Evolutionary conservation across 768 basidiomycete species (phyloP).

Genomic region (Lactarius pseudohatsudake): DNA sequence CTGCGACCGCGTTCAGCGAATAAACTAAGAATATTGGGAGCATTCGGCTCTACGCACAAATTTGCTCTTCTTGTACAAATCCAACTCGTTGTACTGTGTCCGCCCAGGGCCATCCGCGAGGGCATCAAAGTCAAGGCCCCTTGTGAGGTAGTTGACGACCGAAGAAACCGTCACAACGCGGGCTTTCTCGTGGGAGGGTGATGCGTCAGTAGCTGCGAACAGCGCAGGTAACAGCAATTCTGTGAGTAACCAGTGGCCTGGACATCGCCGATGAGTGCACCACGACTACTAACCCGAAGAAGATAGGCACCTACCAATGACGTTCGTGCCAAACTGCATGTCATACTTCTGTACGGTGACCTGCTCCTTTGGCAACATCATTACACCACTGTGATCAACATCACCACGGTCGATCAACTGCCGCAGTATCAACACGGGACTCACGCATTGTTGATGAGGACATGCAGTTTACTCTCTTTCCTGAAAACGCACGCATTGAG

Average conservation of each 20-base stretch:
- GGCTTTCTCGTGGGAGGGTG: slow-evolving; percentile 41
- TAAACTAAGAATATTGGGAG: too few relatives aligned
- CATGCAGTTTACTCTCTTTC: slow-evolving; percentile 47
- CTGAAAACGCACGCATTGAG: slow-evolving; percentile 28
- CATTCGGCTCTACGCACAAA: slow-evolving; percentile 38
- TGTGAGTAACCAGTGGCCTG: slow-evolving; percentile 64
- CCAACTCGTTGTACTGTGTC: slow-evolving; percentile 19
- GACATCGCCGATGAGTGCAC: not conserved
- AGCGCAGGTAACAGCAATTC: slow-evolving; percentile 51
- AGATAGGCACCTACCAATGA: slow-evolving; percentile 41
- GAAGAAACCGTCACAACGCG: slow-evolving; percentile 53
- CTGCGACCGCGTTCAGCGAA: slow-evolving; percentile 11
- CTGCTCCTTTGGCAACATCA: slow-evolving; percentile 41
- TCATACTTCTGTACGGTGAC: slow-evolving; percentile 53
- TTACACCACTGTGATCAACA: slow-evolving; percentile 44
- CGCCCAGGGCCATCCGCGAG: slow-evolving; percentile 34
- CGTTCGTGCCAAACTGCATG: slow-evolving; percentile 56
- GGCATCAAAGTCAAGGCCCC: slow-evolving; percentile 42
- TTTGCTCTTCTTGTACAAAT: slow-evolving; percentile 42
- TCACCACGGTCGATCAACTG: not conserved
- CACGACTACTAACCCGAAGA: not conserved
- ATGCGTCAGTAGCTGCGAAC: slow-evolving; percentile 40
- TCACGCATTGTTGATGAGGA: slow-evolving; percentile 53
- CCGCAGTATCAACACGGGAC: slow-evolving; percentile 27
- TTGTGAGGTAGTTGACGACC: slow-evolving; percentile 36